Evolutionary conservation across 495 filamentous ascomycete genomes (phyloP).

Genomic region (Sabuloglossum arenarium): DNA sequence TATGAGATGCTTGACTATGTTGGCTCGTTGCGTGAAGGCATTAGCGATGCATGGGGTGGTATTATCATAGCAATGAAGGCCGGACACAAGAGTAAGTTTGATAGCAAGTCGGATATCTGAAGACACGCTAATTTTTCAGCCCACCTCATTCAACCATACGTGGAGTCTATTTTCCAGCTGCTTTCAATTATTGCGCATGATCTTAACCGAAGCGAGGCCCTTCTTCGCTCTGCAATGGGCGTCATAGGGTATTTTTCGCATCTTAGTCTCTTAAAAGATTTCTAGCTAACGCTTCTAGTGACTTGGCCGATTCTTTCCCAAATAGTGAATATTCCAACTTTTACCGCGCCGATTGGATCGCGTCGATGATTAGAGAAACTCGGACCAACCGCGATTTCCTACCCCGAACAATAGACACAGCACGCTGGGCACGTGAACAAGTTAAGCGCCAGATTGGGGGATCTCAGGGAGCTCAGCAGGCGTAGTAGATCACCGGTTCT

Average conservation of each 20-base stretch:
- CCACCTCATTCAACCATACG: slow-evolving; percentile 46
- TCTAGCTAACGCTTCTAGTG: slow-evolving; percentile 35
- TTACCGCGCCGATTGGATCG: slow-evolving; percentile 85
- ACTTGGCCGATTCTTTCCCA: slow-evolving; percentile 84
- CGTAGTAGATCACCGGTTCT: neutral
- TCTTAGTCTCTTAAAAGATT: neutral
- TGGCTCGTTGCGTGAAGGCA: slow-evolving; percentile 81
- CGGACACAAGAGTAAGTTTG: slow-evolving; percentile 44
- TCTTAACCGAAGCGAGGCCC: slow-evolving; percentile 66
- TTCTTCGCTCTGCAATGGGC: slow-evolving; percentile 86
- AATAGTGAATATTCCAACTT: slow-evolving; percentile 63
- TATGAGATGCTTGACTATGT: slow-evolving; percentile 95
- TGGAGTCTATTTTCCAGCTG: slow-evolving; percentile 76
- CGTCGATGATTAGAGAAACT: slow-evolving; percentile 66
- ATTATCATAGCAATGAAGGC: slow-evolving; percentile 83
- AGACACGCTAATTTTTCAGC: slow-evolving; percentile 26
- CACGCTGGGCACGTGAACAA: slow-evolving; percentile 92
- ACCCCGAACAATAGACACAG: slow-evolving; percentile 71
- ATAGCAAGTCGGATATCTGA: neutral
- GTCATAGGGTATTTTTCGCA: slow-evolving; percentile 54
- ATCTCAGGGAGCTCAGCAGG: slow-evolving; percentile 8
- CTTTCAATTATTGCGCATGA: slow-evolving; percentile 66
- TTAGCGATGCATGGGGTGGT: slow-evolving; percentile 98
- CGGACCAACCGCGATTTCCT: slow-evolving; percentile 67
- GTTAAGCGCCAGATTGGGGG: slow-evolving; percentile 68